Base-by-base conservation (phyloP, 1,284 basidiomycete species). In the Golubevia sp. region DNA sequence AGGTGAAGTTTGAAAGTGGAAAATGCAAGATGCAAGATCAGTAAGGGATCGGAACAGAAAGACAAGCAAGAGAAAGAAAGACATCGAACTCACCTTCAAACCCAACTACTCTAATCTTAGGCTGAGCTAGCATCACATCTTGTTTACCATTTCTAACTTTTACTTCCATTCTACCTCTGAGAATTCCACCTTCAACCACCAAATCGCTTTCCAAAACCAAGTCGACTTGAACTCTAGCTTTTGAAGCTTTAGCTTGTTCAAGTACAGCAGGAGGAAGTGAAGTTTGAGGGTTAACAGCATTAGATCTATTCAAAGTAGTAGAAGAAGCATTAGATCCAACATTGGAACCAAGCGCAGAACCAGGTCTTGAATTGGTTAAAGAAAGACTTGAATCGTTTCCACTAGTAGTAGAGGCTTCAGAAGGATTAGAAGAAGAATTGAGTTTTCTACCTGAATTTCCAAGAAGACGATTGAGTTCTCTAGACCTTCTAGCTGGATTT, bases 81-180 rank as follows among this genome's bases (percentile, higher is more conserved):
- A n/a, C n/a, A n/a, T n/a, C n/a, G n/a, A n/a, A 67, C 82, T 67
- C 55, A 86, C 88, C 89, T 85, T 97, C 94, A 77, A 94, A 96
- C 0, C 94, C 94, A 56, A 97, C 88, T 15, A 96, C 87, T 49
- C 93, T 88, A 38, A 96, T 85, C 85, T 94, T 96, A 3, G 90
- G 92, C 58, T 88, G 90, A 25, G 90, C 90, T 4, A 97, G 86
- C 66, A 90, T 86, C 2, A 96, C 83, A 24, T 88, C 86, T 86
- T 88, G 59, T 64, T 88, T 87, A 18, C 86, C 85, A 58, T 89
- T 88, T 50, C 88, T 87, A 5, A 96, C 87, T 26, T 87, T 87
- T 56, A 97, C 85, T 63, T 90, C 89, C 84, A 96, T 85, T 49
- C 88, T 85, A 0, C 95, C 95, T 56, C 88, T 88, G 50, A 97